Conservation (phyloP, 768 basidiomycete genomes). For the Naganishia vaughanmartiniae region DNA sequence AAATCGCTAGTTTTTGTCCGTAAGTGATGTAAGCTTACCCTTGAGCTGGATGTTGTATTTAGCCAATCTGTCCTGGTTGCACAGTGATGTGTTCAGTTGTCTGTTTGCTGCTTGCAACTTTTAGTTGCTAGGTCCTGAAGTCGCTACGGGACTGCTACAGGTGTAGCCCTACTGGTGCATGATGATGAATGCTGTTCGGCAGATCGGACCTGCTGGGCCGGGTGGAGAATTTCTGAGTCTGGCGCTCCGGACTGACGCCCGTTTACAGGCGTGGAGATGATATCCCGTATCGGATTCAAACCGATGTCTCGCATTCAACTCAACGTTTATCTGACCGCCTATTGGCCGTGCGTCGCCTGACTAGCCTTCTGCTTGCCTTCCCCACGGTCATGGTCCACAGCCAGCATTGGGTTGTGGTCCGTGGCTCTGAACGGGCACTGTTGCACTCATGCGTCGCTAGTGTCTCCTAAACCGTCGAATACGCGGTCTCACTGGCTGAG, state of each 20-base stretch:
- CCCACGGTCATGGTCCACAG: background rate
- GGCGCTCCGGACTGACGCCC: constrained; percentile 13
- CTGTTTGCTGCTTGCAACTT: too few species aligned
- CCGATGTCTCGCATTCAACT: background rate
- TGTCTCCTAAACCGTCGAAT: background rate
- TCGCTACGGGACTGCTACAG: too few species aligned
- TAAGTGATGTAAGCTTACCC: too few species aligned
- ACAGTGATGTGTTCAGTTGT: too few species aligned
- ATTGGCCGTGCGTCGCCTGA: constrained; percentile 4
- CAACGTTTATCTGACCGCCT: constrained; percentile 19
- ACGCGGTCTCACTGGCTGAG: background rate
- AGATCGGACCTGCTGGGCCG: too few species aligned
- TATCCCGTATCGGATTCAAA: background rate
- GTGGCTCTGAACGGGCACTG: constrained; percentile 6
- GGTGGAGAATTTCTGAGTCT: too few species aligned
- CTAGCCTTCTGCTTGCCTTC: background rate
- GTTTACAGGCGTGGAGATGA: constrained; percentile 4
- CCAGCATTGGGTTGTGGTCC: constrained; percentile 1
- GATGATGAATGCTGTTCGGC: too few species aligned
- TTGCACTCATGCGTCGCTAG: background rate
- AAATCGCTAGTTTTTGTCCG: too few species aligned
- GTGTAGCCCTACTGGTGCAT: too few species aligned
- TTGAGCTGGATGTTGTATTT: too few species aligned
- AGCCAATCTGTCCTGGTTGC: too few species aligned
- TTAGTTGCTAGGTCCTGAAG: too few species aligned